Percentiles rank a stretch among this genome's conserved stretches.
Conservation (phyloP, 148 eudicot genomes). For the Drosera capensis region DNA sequence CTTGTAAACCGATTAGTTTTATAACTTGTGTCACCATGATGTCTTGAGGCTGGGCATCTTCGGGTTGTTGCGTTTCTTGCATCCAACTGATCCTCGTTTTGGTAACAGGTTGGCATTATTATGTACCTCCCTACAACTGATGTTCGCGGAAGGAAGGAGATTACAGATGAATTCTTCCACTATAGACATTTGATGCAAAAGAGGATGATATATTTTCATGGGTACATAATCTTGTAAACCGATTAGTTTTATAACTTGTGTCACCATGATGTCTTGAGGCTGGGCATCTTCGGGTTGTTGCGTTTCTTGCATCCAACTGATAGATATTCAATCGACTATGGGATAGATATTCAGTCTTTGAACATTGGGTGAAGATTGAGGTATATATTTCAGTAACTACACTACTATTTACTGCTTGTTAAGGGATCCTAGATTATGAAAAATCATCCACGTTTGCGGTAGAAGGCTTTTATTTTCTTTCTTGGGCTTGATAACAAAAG, state of each 20-base stretch:
- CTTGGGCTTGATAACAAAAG: no score
- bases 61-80: background rate
- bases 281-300: background rate
- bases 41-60: background rate
- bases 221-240: conserved; percentile 45
- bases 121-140: conserved; percentile 90
- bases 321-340: conserved; percentile 52
- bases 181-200: conserved; percentile 59
- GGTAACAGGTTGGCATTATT: conserved; percentile 86
- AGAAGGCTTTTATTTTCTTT: no score
- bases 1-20: no score
- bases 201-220: conserved; percentile 86
- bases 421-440: no score
- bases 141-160: conserved; percentile 72
- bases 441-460: no score
- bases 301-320: background rate
- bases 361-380: conserved; percentile 99
- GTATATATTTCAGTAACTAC: no score
- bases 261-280: background rate
- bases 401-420: no score
- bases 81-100: background rate
- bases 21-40: no score
- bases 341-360: conserved; percentile 74
- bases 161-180: conserved; percentile 87
- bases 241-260: no score